Base-by-base conservation (phyloP, 306 rosid genomes). In the Casuarina glauca region DNA sequence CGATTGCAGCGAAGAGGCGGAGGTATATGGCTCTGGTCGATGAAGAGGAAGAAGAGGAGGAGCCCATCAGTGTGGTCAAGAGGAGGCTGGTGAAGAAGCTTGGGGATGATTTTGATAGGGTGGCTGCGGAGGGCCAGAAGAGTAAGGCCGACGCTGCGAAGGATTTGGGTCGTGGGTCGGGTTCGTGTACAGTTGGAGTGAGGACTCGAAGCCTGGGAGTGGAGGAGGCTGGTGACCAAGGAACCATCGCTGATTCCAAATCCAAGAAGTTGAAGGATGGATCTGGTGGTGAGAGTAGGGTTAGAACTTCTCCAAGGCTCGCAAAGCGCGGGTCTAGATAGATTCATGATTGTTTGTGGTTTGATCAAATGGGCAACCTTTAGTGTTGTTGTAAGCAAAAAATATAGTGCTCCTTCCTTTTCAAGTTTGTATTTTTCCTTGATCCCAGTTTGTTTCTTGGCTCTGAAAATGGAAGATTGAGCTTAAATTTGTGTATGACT, bases 101-200 rank as follows among this genome's bases (percentile, higher is more conserved):
- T 1, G 91, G 81, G 0, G 99, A 87, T 55, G 97, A 93, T 74
- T 95, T 95, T 3, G 99, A 93, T 74, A 87, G 81, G 46, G 97
- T 93, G 3, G 96, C 97, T 38, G 60, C 69, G 3, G 93, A 85
- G 84, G 82, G 44, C 4, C 76, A 71, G 12, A 53, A 20, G 39
- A 69, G 1, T 6, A 76, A 62, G 2, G 70, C 51, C 10, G 62
- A 41, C 43, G 82, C 78, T 0, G 32, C 6, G 5, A 67, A 76
- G 69, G 72, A 44, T 71, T 69, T 17, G 41, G 58, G 54, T 19
- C 71, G 46, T 1, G 79, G 57, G 2, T 42, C 73, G 20, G 85
- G 70, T 41, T n/a, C 78, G 35, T 84, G 68, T 35, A 9, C 74
- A 12, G 53, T 16, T 46, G 63, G 74, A 10, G 13, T 32, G 15